Base-by-base conservation (phyloP, 2,329 filamentous ascomycete species). In the Fusarium palustre region DNA sequence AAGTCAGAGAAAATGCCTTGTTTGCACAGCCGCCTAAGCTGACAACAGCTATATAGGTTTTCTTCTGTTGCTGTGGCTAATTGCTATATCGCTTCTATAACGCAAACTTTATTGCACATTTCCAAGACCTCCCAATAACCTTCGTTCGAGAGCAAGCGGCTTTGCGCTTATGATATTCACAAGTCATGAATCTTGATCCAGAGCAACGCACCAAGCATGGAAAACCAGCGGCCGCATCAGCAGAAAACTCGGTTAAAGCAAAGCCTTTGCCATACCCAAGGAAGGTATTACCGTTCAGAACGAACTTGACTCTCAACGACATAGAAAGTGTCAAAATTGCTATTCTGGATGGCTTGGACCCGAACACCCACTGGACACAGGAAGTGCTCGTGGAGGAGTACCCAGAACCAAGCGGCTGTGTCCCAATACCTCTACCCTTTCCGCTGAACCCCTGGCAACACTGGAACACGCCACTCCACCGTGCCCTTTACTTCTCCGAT, bases 261-360 rank as follows among this genome's bases (percentile, higher is more conserved):
- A 24, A 42, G 2, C 1, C 15, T 16, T 25, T 10, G 4, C 4
- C 8, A 42, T 42, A 42, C 13, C 20, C 39, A 7, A 4, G 0
- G 15, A 42, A 7, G 13, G 0, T 7, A 3, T 22, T 22, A 10
- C 20, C 11, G 7, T 15, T 4, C 12, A 24, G 7, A 24, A 0
- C 0, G 0, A 34, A 18, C 4, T 9, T 3, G 1, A 5, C 18
- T 38, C 34, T 38, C 4, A 25, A 16, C 15, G 22, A 42, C 0
- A 42, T 25, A 15, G 39, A 42, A 42, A 15, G 7, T 4, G 38
- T 10, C 0, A 24, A 16, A 41, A 15, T 8, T 24, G 39, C 39
- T 16, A 42, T 24, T 2, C 16, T 16, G 39, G 0, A 3, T 24
- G 20, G 39, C 1, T 15, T 42, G 8, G 39, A 42, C 3, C 22